These are phyloP conservation scores for Cucumis melo DNA, from an alignment of 306 rosid species.

Conservation along the genomic window DNA sequence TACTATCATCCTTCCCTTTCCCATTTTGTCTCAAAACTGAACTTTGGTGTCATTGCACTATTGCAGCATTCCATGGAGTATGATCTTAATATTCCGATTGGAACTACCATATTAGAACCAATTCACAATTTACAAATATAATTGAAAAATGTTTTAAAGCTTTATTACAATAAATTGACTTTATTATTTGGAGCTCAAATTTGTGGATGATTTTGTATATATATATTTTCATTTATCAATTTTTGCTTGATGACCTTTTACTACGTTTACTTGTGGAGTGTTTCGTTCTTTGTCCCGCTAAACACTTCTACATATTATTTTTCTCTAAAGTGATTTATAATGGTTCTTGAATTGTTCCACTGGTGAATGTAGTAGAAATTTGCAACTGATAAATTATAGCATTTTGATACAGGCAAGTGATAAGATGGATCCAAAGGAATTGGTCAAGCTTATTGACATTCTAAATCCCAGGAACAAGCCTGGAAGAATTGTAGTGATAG, in stretches of 20 bases:
- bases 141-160: not conserved
- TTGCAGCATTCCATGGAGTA: not conserved
- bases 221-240: not conserved
- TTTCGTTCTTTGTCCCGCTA: not conserved
- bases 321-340: not conserved
- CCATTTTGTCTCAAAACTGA: not conserved
- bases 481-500: conserved; percentile 24
- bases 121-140: not conserved
- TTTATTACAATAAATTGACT: not conserved
- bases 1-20: not conserved
- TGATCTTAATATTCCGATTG: not conserved
- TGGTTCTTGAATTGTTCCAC: not conserved
- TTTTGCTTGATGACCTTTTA: not conserved
- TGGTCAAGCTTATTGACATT: conserved; percentile 26
- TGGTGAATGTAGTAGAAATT: not conserved
- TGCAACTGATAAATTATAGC: not conserved
- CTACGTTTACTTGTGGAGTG: not conserved
- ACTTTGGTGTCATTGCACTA: not conserved
- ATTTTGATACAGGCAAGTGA: conserved; percentile 27
- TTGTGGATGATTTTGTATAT: not conserved
- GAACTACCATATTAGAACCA: not conserved
- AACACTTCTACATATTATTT: not conserved
- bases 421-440: conserved; percentile 31
- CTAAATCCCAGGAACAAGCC: conserved; percentile 24
- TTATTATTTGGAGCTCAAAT: not conserved